Percentiles rank a stretch among this genome's conserved stretches.
These are phyloP conservation scores for Hypoxylon sp. DNA, from an alignment of 2,329 filamentous ascomycete genomes.

Conservation along the genomic window DNA sequence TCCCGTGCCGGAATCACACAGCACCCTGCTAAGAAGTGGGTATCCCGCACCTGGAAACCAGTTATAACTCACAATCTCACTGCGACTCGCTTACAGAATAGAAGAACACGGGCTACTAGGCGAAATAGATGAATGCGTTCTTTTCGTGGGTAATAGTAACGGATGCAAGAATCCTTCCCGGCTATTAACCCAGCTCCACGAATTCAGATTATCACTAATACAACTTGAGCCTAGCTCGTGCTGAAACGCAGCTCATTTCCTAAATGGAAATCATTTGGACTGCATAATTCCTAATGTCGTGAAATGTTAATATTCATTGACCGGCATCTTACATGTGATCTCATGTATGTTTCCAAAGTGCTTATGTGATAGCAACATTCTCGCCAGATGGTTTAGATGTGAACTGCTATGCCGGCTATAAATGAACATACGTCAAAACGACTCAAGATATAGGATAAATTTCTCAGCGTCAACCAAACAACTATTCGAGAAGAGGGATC, in stretches of 20 bases:
- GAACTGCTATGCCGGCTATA: background rate
- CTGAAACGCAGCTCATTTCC: conserved; percentile 7
- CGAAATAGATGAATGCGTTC: conserved; percentile 1
- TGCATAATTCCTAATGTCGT: background rate
- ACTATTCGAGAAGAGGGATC: no score
- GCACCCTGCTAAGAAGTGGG: conserved; percentile 8
- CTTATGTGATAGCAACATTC: background rate
- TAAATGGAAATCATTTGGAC: background rate
- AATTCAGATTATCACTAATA: background rate
- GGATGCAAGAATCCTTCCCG: background rate
- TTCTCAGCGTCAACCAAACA: no score
- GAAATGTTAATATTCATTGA: background rate
- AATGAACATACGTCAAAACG: background rate
- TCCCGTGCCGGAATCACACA: conserved; percentile 19
- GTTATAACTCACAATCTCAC: background rate
- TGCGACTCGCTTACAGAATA: conserved; percentile 8
- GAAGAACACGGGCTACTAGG: background rate
- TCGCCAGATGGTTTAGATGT: background rate
- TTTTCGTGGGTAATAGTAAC: conserved; percentile 16
- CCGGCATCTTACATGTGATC: background rate
- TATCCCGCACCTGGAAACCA: conserved; percentile 8
- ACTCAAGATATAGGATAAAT: no score
- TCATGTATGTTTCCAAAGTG: background rate
- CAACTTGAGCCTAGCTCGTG: conserved; percentile 11
- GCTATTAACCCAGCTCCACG: conserved; percentile 16